Evolutionary conservation across 768 basidiomycete species (phyloP).

Genomic region (Mycena rosella): DNA sequence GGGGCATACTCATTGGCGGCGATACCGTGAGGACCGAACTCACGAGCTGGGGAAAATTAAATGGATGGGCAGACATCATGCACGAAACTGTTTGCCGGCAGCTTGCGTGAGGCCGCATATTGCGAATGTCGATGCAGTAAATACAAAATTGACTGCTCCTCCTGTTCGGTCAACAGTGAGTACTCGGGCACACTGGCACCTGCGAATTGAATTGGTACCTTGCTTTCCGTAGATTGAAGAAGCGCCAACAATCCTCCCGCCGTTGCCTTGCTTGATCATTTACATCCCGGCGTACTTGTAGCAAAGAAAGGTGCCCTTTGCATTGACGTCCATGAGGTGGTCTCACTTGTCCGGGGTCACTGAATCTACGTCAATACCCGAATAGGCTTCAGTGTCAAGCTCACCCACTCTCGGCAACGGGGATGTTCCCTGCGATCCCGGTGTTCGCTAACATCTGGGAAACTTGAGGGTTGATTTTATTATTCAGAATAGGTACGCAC

Average conservation of each 20-base stretch:
- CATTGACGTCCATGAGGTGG: constrained; percentile 46
- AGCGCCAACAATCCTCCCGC: constrained; percentile 54
- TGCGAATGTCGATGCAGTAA: constrained; percentile 48
- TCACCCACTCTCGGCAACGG: constrained; percentile 25
- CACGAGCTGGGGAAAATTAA: neutral
- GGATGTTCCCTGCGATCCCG: constrained; percentile 30
- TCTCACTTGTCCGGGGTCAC: constrained; percentile 44
- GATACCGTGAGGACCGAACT: constrained; percentile 36
- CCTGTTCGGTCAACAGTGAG: constrained; percentile 16
- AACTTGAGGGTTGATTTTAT: neutral
- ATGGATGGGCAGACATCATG: too few species aligned
- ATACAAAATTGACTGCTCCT: constrained; percentile 30
- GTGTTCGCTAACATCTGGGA: constrained; percentile 49
- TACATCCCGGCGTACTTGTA: constrained; percentile 55
- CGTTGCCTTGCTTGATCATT: constrained; percentile 54
- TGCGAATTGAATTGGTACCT: constrained; percentile 8
- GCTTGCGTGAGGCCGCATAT: constrained; percentile 30
- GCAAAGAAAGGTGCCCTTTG: constrained; percentile 47
- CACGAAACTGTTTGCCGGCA: constrained; percentile 12
- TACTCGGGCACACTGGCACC: neutral
- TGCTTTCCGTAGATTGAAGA: constrained; percentile 35
- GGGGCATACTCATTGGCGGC: constrained; percentile 46
- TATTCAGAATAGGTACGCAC: constrained; percentile 4
- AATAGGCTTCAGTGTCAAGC: neutral
- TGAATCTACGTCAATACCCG: neutral